Evolutionary conservation across 306 rosid species (phyloP), one percentile per base, ranked within the genome.

Genomic region (Betula pendula): DNA sequence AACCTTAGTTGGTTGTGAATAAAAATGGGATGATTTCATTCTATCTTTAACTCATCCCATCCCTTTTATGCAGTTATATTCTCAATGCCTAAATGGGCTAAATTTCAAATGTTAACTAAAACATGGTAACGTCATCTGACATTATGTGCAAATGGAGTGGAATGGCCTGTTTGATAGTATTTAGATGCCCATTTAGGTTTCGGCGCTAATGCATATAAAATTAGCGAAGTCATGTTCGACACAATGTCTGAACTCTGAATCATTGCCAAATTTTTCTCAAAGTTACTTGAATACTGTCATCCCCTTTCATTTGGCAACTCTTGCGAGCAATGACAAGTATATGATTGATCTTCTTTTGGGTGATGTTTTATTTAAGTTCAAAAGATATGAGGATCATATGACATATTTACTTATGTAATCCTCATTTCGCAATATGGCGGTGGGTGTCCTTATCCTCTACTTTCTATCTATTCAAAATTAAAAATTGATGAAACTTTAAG

Each of bases 11-110:
- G 1, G 13, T 33, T 33, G 38, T 62, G 68, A 60, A 62, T 33
- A 15, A 62, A 56, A 29, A 62, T 62, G 68, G 68, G 68, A 14
- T 16, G 68, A 31, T 62, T 65, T 65, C 47, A 65, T 38, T 65
- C 47, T 6, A 19, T 14, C 14, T 65, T 19, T 65, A 19, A 65
- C 40, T 10, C 27, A 38, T 65, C 45, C 43, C 25, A 19, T 65
- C 24, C 45, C 19, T 65, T 65, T 38, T 65, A 38, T 7, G 48
- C 44, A 4, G 5, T 19, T 19, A 19, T 65, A 65, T 35, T n/a
- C 47, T 62, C 24, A 15, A 29, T 65, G 6, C 48, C 70, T 59
- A 29, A 63, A 35, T 65, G 9, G 48, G 47, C 16, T 19, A 65
- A 38, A 38, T 65, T 35, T 65, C 25, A 9, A 5, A 19, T 19